Evolutionary conservation across 108 stramenopile species (phyloP), one percentile per base, ranked within the genome.

Genomic region (Thalassiosira profunda): DNA sequence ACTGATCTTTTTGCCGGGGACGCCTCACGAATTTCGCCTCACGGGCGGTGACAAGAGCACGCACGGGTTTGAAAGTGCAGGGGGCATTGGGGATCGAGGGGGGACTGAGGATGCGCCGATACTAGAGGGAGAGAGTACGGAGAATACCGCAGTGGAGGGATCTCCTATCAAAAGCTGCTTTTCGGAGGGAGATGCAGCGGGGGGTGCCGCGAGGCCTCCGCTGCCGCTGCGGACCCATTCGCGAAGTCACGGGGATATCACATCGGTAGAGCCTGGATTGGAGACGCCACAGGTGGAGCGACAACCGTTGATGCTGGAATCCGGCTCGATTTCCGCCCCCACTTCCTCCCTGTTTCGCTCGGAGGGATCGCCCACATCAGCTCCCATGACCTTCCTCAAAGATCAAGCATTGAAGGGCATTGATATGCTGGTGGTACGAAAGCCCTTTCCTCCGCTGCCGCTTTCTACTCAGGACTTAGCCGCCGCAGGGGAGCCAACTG

Each of bases 1-100:
- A 80, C 64, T 95, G 17, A 42, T 95, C 26, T 95, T 95, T 76
- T 70, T 95, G 26, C 94, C 94, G 34, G 94, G 90, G 4, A 95
- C 94, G 49, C 76, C 83, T 14, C 86, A 81, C 45, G 80, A 79
- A 52, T 58, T 45, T 66, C 57, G 63, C 2, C 55, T 58, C 48
- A 76, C 43, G 18, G 47, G 18, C 47, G 17, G 28, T 7, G n/a
- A 56, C 15, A 49, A 56, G 17, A 18, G 20, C 33, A 38, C 36
- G 18, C 56, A 45, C 29, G 70, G 31, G 2, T 33, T 14, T 11
- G 18, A 1, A 11, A 47, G 18, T 15, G 35, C 0, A 21, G 31
- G 17, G 2, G 40, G 9, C 12, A 41, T 7, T 52, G 38, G 29
- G 15, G 31, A 18, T 61, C 18, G 23, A 0, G 30, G 49, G 17